Percentiles rank a stretch among this genome's conserved stretches.
phyloP scores from a whole-genome alignment of 2,329 filamentous ascomycete genomes.

The Emergomyces orientalis region DNA sequence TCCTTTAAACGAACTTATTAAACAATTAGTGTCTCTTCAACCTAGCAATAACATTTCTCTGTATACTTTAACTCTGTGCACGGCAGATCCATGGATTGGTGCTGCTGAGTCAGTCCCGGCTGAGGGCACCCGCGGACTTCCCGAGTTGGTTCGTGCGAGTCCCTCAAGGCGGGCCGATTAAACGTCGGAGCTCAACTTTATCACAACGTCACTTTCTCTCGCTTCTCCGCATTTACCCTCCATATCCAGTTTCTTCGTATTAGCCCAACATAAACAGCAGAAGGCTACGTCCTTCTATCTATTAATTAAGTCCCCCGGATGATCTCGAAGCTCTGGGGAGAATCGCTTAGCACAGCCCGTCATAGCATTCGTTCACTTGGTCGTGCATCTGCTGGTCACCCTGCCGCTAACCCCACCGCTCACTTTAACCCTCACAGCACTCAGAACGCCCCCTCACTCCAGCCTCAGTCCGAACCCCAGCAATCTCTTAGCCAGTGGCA shows the following conservation, averaged over 20 bases:
- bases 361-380: not conserved
- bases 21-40: no score
- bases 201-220: not conserved
- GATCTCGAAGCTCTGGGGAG: slow-evolving; percentile 2
- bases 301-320: not conserved
- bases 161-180: not conserved
- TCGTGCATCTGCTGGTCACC: not conserved
- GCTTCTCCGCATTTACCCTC: not conserved
- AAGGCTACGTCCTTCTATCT: not conserved
- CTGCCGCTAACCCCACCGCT: not conserved
- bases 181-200: not conserved
- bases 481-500: not conserved
- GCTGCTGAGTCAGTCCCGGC: not conserved
- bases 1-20: no score
- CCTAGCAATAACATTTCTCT: no score
- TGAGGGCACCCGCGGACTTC: no score
- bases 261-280: not conserved
- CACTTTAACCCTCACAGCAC: not conserved
- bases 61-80: no score
- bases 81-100: no score
- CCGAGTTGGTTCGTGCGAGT: not conserved
- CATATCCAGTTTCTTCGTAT: not conserved
- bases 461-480: not conserved
- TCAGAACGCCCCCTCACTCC: not conserved
- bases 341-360: not conserved